Evolutionary conservation across 345 rosid genomes (phyloP).

Genomic region (Populus pruinosa): DNA sequence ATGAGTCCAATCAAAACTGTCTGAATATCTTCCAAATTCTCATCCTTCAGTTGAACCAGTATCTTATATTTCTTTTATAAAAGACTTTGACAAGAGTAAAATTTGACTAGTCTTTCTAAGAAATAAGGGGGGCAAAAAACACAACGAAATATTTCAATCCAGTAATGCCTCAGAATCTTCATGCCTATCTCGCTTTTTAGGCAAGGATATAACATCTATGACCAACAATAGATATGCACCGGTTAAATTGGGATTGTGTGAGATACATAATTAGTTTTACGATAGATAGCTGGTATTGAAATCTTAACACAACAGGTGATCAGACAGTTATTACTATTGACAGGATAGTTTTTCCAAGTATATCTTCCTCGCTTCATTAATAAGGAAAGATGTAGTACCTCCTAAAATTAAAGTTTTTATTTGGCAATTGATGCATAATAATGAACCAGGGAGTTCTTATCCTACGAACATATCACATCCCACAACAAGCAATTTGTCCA

Average conservation of each 20-base stretch:
- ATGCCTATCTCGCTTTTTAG: background rate
- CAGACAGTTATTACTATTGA: no score
- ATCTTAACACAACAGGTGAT: no score
- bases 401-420: no score
- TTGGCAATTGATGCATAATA: no score
- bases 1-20: background rate
- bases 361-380: no score
- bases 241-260: background rate
- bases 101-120: slow-evolving; percentile 5
- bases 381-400: no score
- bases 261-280: no score
- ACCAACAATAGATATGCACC: background rate
- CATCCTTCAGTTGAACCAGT: background rate
- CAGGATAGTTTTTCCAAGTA: no score
- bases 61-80: background rate
- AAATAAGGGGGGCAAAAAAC: background rate
- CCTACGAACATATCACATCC: no score
- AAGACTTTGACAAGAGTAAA: background rate
- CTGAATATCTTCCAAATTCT: background rate
- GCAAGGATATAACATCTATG: background rate
- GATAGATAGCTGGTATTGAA: no score
- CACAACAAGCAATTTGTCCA: no score
- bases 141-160: background rate
- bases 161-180: background rate
- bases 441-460: no score